phyloP scores from a whole-genome alignment of 768 basidiomycete species.

The Boletus vermiculosoides region DNA sequence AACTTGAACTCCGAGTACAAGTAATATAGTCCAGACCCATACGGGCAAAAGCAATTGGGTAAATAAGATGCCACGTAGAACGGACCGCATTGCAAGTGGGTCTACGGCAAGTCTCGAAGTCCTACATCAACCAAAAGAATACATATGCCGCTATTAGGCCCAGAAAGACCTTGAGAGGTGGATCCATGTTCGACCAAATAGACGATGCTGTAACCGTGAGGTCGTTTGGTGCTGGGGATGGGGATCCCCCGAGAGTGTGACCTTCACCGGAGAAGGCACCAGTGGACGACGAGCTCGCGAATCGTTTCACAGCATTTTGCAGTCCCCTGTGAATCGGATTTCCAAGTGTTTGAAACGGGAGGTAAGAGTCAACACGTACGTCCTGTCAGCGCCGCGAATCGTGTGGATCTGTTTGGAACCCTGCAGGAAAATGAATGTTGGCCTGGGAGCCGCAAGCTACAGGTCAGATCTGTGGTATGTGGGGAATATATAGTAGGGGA shows the following conservation, averaged over 20 bases:
- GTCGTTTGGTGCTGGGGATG: constrained; percentile 37
- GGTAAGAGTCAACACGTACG: constrained; percentile 40
- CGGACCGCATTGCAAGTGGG: neutral
- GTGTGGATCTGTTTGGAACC: constrained; percentile 65
- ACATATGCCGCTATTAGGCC: constrained; percentile 63
- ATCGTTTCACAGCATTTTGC: constrained; percentile 55
- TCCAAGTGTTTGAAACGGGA: constrained; percentile 3
- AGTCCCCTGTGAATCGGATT: constrained; percentile 46
- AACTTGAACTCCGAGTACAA: neutral
- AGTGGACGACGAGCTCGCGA: constrained; percentile 41
- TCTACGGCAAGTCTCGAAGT: neutral
- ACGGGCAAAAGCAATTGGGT: neutral
- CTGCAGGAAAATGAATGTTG: constrained; percentile 78
- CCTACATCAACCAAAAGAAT: constrained; percentile 46
- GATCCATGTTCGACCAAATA: constrained; percentile 51
- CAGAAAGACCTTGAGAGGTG: constrained; percentile 65
- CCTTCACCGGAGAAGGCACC: constrained; percentile 69
- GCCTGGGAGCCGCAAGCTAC: constrained; percentile 45
- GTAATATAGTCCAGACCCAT: neutral
- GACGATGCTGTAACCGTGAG: constrained; percentile 35
- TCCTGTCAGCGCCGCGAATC: constrained; percentile 68
- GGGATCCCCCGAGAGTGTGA: constrained; percentile 61
- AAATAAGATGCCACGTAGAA: neutral
- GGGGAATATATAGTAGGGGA: neutral
- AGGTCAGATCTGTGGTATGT: neutral